phyloP scores from a whole-genome alignment of 139 green algal species.

The Desmodesmus armatus region DNA sequence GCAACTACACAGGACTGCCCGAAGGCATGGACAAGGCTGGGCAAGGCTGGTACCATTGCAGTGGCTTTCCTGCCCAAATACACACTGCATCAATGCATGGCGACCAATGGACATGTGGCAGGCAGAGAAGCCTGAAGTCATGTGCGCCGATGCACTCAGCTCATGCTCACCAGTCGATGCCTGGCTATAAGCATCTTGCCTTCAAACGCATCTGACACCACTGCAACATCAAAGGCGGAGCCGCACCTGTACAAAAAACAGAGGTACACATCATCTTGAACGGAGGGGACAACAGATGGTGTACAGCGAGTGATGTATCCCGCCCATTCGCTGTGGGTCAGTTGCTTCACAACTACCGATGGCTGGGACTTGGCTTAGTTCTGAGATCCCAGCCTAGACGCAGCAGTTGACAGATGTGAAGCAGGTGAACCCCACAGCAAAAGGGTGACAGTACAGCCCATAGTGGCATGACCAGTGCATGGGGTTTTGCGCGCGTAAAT shows the following conservation, averaged over 20 bases:
- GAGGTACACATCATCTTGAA: background rate
- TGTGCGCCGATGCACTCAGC: background rate
- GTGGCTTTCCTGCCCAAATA: background rate
- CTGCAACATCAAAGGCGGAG: slow-evolving; percentile 76
- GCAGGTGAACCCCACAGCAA: no score
- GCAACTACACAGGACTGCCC: background rate
- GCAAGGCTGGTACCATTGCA: background rate
- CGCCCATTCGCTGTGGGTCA: no score
- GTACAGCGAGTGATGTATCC: background rate
- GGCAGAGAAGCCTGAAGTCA: background rate
- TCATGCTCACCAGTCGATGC: slow-evolving; percentile 72
- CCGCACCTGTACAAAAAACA: slow-evolving; percentile 69
- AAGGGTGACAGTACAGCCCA: no score
- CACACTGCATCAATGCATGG: background rate
- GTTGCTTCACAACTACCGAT: no score
- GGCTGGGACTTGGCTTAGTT: no score
- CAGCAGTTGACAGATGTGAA: background rate
- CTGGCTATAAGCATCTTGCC: slow-evolving; percentile 76
- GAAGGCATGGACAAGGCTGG: no score
- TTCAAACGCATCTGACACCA: slow-evolving; percentile 76
- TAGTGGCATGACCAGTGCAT: no score
- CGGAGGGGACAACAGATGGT: background rate
- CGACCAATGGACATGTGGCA: background rate
- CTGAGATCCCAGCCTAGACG: background rate
- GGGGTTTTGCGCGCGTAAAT: no score